A percentile compares a stretch with the other conserved stretches of the same genome.
Evolutionary conservation across 352 stramenopile genomes (phyloP).

Genomic region (Globisporangium polare): DNA sequence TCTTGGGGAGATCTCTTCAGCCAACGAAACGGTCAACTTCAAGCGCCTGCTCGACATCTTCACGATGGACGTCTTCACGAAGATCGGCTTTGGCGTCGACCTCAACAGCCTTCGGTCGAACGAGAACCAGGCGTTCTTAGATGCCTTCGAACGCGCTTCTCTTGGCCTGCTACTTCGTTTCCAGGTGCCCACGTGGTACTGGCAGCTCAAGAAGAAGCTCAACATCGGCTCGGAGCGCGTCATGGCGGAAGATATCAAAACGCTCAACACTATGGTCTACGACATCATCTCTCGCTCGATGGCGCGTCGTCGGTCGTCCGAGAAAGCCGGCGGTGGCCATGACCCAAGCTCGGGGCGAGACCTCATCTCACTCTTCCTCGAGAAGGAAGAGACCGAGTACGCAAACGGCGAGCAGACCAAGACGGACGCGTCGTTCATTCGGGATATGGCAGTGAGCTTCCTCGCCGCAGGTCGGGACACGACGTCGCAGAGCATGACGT

Average conservation of each 20-base stretch:
- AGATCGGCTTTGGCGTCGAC: slow-evolving; percentile 53
- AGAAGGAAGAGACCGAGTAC: slow-evolving; percentile 25
- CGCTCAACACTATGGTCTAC: slow-evolving; percentile 16
- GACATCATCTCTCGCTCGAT: slow-evolving; percentile 17
- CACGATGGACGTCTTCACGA: slow-evolving; percentile 54
- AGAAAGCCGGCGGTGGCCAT: not conserved
- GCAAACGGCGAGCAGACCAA: not conserved
- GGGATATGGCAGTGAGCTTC: slow-evolving; percentile 83
- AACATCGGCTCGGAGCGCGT: slow-evolving; percentile 16
- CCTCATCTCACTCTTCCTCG: slow-evolving; percentile 51
- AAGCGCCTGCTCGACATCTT: slow-evolving; percentile 33
- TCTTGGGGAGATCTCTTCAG: not conserved
- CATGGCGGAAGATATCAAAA: slow-evolving; percentile 5
- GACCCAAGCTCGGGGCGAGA: slow-evolving; percentile 14
- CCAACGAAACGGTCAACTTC: slow-evolving; percentile 8
- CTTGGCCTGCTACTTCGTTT: slow-evolving; percentile 16
- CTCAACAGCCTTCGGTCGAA: slow-evolving; percentile 21
- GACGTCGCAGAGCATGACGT: slow-evolving; percentile 65
- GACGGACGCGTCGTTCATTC: slow-evolving; percentile 28
- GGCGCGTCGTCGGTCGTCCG: not conserved
- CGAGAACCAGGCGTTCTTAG: slow-evolving; percentile 22
- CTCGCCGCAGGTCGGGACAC: slow-evolving; percentile 75
- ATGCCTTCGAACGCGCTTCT: slow-evolving; percentile 30
- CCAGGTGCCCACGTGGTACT: slow-evolving; percentile 17
- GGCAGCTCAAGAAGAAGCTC: slow-evolving; percentile 20